These are phyloP conservation scores for Diaporthe destruens DNA, from an alignment of 2,329 filamentous ascomycete genomes.

Conservation along the genomic window DNA sequence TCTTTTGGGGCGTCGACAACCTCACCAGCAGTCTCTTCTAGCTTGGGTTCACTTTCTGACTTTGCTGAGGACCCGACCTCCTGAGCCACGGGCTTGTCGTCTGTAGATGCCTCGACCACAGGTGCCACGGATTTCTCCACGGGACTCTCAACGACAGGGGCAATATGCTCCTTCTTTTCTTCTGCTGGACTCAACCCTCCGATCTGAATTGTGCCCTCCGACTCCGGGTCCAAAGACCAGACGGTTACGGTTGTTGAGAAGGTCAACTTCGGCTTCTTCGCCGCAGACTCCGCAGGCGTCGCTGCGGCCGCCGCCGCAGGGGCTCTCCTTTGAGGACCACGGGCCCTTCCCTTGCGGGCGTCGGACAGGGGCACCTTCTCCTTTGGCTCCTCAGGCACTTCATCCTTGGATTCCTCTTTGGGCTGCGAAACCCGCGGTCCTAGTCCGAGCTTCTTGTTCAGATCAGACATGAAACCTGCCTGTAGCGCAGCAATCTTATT, in stretches of 20 bases:
- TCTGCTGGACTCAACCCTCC: slow-evolving; percentile 19
- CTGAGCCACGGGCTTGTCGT: slow-evolving; percentile 25
- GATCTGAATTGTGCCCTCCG: slow-evolving; percentile 59
- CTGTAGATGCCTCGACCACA: slow-evolving; percentile 31
- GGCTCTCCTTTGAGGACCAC: slow-evolving; percentile 77
- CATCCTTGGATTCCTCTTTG: slow-evolving; percentile 77
- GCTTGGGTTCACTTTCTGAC: slow-evolving; percentile 33
- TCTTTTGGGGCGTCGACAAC: slow-evolving; percentile 39
- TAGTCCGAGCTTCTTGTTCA: slow-evolving; percentile 89
- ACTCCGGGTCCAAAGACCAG: slow-evolving; percentile 66
- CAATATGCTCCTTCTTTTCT: slow-evolving; percentile 32
- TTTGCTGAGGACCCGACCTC: neutral
- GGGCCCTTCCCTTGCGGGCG: slow-evolving; percentile 89
- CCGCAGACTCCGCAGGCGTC: slow-evolving; percentile 48
- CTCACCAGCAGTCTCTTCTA: slow-evolving; percentile 34
- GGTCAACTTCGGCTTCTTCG: slow-evolving; percentile 55
- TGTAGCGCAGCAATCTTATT: slow-evolving; percentile 93
- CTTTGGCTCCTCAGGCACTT: slow-evolving; percentile 66
- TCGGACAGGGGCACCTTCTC: slow-evolving; percentile 87
- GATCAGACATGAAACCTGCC: slow-evolving; percentile 90
- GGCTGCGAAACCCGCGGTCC: slow-evolving; percentile 77
- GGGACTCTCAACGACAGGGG: slow-evolving; percentile 12
- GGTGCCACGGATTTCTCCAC: slow-evolving; percentile 34
- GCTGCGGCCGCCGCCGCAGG: slow-evolving; percentile 51
- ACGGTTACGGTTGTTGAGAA: slow-evolving; percentile 62